Evolutionary conservation across 2,329 filamentous ascomycete species (phyloP).

Genomic region (Alternaria sp.): DNA sequence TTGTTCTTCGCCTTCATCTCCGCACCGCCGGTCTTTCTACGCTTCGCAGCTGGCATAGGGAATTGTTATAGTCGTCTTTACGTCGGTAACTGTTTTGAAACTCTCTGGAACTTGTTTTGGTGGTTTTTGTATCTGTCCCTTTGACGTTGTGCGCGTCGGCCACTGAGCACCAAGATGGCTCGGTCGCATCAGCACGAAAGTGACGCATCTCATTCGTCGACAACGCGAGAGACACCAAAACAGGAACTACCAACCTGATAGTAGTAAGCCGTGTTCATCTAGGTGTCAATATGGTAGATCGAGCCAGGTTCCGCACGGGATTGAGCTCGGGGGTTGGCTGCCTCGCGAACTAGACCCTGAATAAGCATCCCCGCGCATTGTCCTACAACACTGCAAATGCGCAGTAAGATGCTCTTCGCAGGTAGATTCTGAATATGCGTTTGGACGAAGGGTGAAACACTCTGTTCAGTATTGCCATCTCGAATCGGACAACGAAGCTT

Average conservation of each 20-base stretch:
- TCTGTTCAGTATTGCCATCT: background rate
- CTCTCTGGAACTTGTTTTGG: background rate
- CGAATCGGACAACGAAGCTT: background rate
- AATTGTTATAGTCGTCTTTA: background rate
- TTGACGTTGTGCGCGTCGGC: conserved; percentile 25
- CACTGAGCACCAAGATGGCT: conserved; percentile 42
- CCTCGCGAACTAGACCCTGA: background rate
- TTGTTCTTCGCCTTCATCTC: conserved; percentile 13
- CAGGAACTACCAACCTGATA: background rate
- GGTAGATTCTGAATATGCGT: background rate
- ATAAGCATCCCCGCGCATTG: background rate
- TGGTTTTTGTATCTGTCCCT: conserved; percentile 25
- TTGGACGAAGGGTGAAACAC: background rate
- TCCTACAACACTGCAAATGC: background rate
- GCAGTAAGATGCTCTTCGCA: background rate
- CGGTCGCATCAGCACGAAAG: conserved; percentile 37
- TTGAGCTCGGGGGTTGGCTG: background rate
- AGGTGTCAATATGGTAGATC: background rate
- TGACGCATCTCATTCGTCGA: conserved; percentile 13
- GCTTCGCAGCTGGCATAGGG: conserved; percentile 29
- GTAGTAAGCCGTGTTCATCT: background rate
- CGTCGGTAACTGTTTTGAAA: background rate
- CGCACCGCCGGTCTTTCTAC: conserved; percentile 20
- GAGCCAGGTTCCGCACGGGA: background rate
- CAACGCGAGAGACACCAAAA: background rate